Evolutionary conservation across 306 rosid species (phyloP), one percentile per base, ranked within the genome.

Genomic region (Alnus rubra): DNA sequence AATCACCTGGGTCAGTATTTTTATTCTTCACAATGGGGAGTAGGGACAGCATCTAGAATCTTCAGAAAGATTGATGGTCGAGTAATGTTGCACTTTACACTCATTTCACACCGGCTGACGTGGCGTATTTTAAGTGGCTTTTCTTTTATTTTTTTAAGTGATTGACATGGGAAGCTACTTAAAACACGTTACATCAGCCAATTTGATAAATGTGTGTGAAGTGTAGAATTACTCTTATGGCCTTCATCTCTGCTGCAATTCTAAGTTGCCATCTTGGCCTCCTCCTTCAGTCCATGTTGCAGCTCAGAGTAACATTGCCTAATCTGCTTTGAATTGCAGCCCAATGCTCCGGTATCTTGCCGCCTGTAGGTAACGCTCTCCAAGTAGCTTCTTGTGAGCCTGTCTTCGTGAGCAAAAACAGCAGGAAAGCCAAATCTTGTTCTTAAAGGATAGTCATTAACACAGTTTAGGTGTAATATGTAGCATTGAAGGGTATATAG

Each of bases 231-330:
- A 42, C 45, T 42, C 45, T 42, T 1, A 42, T 42, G 5, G 45
- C 45, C 45, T 14, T 63, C 18, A 13, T 33, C 45, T 63, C 45
- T 63, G 19, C n/a, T 15, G 70, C 23, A 64, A 35, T 15, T 64
- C 44, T 62, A 14, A 76, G 73, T 30, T 52, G 35, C 62, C 13
- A 1, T 37, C 65, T 73, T 77, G 72, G 70, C 55, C 63, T 59
- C 72, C 16, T 35, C 45, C 39, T 28, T 54, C 74, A 18, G 15
- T 71, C 65, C 63, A 55, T 75, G 49, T 77, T 68, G 52, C 77
- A 71, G 31, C 69, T 81, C 82, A 9, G 74, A 47, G 74, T 68
- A 75, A 77, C 50, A 2, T 11, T 50, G 30, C 56, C 44, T 15
- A 52, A 65, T 73, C 62, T 82, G 48, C 35, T 58, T 23, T 23